Base-by-base conservation (phyloP, 2,329 filamentous ascomycete genomes). In the Aquanectria penicillioides region DNA sequence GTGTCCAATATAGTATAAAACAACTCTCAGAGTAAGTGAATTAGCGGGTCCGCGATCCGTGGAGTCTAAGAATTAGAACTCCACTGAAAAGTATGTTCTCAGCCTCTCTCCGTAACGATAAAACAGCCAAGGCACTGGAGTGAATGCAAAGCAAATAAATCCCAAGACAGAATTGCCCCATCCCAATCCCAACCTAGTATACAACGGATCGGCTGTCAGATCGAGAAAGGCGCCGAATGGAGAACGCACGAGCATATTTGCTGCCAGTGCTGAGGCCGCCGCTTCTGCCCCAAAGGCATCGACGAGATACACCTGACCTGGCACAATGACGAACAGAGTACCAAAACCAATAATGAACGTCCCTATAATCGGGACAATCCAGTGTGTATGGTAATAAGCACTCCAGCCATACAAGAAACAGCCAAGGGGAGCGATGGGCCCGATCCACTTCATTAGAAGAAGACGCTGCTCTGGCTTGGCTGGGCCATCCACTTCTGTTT, bases 211-310 rank as follows among this genome's bases (percentile, higher is more conserved):
- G 0, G 84, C 86, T 9, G 83, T 85, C 2, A 88, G 73, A 1
- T 85, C 85, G 13, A 88, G 80, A 0, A 83, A 74, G 6, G 86
- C 87, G 15, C 86, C 89, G 66, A 88, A 88, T 3, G 81, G 78
- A 15, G 80, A 85, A 13, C 89, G 78, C 6, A 62, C 15, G 4
- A 69, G 37, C 4, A 54, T 38, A 20, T 57, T 60, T 3, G 66
- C 64, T 20, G 57, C 64, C 3, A 68, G 46, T 7, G 64, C 67
- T 7, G 62, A 65, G 9, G 67, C 67, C 10, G 65, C 64, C 33
- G 57, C 60, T 22, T 60, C 59, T 2, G 52, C 36, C 9, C 56
- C 57, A 23, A 64, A 68, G 12, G 61, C 50, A 38, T 67, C 64
- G 10, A 71, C 63, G 15, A 74, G 66, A 62, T 69, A 69, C 2